Conservation (phyloP, 2,329 filamentous ascomycete genomes). For the Sporothrix humicola region DNA sequence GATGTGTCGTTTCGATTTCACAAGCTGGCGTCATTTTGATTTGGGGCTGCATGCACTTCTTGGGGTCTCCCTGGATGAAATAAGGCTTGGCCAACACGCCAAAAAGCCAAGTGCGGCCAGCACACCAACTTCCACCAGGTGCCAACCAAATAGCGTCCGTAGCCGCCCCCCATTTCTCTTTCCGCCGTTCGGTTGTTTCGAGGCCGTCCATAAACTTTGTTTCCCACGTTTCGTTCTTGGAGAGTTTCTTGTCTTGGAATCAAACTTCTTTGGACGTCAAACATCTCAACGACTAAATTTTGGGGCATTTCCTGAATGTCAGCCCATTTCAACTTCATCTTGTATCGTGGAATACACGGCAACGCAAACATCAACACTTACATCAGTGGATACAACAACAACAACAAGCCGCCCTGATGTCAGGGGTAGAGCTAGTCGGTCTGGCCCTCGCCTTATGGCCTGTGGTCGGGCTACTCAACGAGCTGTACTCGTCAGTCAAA, state of each 20-base stretch:
- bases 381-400: too few species aligned
- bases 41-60: not conserved
- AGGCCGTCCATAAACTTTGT: not conserved
- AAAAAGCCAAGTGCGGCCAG: not conserved
- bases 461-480: constrained; percentile 31
- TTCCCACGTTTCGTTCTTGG: not conserved
- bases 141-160: constrained; percentile 14
- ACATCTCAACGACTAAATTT: not conserved
- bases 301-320: not conserved
- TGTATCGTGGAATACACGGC: not conserved
- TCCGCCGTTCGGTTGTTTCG: not conserved
- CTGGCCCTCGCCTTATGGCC: constrained; percentile 37
- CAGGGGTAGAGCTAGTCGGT: constrained; percentile 35
- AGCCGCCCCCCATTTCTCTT: not conserved
- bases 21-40: constrained; percentile 16
- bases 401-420: constrained; percentile 29
- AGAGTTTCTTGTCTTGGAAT: not conserved
- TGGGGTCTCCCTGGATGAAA: not conserved
- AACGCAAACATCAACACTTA: not conserved
- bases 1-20: constrained; percentile 24
- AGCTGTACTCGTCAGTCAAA: constrained; percentile 31
- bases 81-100: constrained; percentile 17
- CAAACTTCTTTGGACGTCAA: not conserved
- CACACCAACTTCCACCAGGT: not conserved
- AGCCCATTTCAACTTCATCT: not conserved